Evolutionary conservation across 805 yeast species (phyloP).

Genomic region (Metschnikowia shivogae): DNA sequence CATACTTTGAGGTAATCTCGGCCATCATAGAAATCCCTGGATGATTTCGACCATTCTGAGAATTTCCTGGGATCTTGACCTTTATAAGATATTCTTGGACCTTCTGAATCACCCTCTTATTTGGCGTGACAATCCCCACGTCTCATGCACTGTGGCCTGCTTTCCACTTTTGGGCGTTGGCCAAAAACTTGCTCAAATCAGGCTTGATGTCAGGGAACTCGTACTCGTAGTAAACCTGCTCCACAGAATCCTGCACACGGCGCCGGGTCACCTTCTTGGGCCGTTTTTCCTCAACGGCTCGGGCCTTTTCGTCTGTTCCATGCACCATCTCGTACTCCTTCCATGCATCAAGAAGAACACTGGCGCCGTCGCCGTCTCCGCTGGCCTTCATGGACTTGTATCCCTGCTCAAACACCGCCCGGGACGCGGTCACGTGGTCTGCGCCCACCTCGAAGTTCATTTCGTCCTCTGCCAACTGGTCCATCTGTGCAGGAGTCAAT

Average conservation of each 20-base stretch:
- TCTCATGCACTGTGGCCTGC: background rate
- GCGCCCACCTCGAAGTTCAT: conserved; percentile 50
- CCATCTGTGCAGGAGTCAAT: conserved; percentile 53
- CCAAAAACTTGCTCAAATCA: conserved; percentile 34
- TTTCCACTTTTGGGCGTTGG: conserved; percentile 36
- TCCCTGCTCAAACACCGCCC: conserved; percentile 57
- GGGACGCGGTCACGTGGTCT: conserved; percentile 46
- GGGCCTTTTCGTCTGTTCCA: conserved; percentile 45
- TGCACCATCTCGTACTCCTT: conserved; percentile 59
- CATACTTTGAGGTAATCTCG: too few relatives aligned
- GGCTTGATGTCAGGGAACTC: conserved; percentile 62
- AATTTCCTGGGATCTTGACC: too few relatives aligned
- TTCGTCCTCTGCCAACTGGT: conserved; percentile 42
- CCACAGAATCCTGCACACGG: conserved; percentile 41
- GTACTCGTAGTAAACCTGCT: conserved; percentile 56
- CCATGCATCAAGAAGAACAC: conserved; percentile 56
- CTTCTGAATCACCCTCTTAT: background rate
- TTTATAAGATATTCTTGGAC: too few relatives aligned
- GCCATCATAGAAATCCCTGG: too few relatives aligned
- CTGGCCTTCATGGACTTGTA: conserved; percentile 38
- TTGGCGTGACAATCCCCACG: too few relatives aligned
- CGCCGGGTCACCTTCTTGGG: conserved; percentile 53
- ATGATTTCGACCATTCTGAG: too few relatives aligned
- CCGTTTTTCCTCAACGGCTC: conserved; percentile 39
- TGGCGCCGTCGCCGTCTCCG: conserved; percentile 41